Percentiles rank a stretch among this genome's conserved stretches.
Evolutionary conservation across 2,329 filamentous ascomycete species (phyloP).

Genomic region (Decorospora gaudefroyi): DNA sequence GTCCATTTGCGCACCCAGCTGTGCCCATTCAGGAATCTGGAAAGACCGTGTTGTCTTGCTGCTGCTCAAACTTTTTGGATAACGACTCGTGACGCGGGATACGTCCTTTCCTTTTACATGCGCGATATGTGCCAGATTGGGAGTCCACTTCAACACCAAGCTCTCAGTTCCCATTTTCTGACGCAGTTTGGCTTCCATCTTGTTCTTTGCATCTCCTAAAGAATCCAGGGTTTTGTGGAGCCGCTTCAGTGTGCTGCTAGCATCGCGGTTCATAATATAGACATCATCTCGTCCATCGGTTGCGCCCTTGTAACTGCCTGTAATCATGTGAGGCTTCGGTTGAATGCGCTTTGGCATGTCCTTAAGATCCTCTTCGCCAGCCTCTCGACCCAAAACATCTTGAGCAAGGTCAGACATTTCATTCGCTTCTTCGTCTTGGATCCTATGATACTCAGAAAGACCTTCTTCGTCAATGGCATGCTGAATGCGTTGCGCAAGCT

Average conservation of each 20-base stretch:
- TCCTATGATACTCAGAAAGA: conserved; percentile 75
- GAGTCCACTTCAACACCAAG: conserved; percentile 82
- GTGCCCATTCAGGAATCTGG: conserved; percentile 81
- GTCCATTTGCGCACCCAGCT: conserved; percentile 78
- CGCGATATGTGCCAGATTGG: conserved; percentile 84
- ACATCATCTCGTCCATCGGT: conserved; percentile 55
- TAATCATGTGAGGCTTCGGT: conserved; percentile 41
- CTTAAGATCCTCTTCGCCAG: conserved; percentile 63
- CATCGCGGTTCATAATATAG: conserved; percentile 67
- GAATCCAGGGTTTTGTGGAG: conserved; percentile 70
- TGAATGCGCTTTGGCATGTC: conserved; percentile 45
- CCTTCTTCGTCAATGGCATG: conserved; percentile 91
- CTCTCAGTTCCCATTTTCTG: conserved; percentile 56
- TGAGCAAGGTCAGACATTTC: conserved; percentile 75
- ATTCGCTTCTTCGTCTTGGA: conserved; percentile 71
- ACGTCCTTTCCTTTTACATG: conserved; percentile 82
- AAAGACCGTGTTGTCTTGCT: conserved; percentile 86
- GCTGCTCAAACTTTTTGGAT: conserved; percentile 66
- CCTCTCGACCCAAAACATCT: conserved; percentile 66
- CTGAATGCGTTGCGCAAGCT: conserved; percentile 72
- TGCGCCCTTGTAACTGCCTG: conserved; percentile 40
- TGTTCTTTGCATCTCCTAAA: conserved; percentile 63
- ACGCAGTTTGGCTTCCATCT: conserved; percentile 66
- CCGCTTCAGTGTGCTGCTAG: conserved; percentile 66
- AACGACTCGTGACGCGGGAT: conserved; percentile 39